Percentiles rank a stretch among this genome's conserved stretches.
These are phyloP conservation scores for Coniferiporia weirii DNA, from an alignment of 1,284 basidiomycete species.

Conservation along the genomic window DNA sequence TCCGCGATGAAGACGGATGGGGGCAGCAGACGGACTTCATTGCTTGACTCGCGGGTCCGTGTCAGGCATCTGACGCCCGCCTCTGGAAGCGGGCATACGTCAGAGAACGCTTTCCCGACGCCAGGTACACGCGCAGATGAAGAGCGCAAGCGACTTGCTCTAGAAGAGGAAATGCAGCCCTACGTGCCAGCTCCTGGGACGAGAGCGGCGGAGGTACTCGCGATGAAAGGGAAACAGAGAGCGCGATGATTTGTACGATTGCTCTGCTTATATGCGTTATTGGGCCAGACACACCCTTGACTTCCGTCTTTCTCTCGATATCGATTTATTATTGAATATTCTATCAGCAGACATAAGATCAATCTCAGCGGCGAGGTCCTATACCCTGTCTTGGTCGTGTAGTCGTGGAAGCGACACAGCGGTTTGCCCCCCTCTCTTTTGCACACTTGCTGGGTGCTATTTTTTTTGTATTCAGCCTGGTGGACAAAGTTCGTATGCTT, in stretches of 20 bases:
- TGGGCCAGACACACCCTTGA: no score
- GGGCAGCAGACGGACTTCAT: background rate
- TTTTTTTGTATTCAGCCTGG: background rate
- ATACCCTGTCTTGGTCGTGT: no score
- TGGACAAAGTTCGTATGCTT: background rate
- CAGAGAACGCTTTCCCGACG: conserved; percentile 10
- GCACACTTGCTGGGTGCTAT: background rate
- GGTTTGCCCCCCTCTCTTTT: background rate
- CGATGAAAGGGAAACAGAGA: background rate
- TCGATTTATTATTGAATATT: no score
- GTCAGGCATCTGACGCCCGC: background rate
- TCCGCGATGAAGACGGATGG: background rate
- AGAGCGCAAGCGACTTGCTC: background rate
- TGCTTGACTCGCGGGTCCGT: background rate
- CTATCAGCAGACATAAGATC: no score
- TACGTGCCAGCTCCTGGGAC: conserved; percentile 8
- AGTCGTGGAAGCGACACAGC: no score
- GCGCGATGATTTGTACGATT: no score
- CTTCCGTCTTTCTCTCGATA: no score
- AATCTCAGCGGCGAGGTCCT: no score
- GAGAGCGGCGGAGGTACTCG: background rate
- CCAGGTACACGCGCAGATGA: conserved; percentile 4
- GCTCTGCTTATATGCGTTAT: no score
- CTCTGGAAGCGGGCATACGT: background rate
- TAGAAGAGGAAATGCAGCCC: background rate